These are phyloP conservation scores for Fusarium udum DNA, from an alignment of 2,329 filamentous ascomycete species.

Conservation along the genomic window DNA sequence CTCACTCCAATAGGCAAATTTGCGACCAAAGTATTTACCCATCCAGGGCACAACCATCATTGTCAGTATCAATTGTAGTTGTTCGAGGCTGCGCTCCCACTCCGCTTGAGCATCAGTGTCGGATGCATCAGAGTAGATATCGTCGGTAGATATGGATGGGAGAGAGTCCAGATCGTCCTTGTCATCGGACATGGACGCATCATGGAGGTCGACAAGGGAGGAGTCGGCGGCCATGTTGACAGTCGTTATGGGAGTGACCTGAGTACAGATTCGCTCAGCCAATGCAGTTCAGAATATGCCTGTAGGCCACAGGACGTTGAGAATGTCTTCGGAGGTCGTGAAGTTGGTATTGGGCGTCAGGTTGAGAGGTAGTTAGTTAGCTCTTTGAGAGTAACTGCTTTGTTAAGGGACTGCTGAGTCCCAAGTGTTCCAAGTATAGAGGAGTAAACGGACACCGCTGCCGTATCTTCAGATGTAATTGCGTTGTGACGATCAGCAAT, in stretches of 20 bases:
- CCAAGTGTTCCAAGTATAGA: neutral
- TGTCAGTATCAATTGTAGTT: conserved; percentile 89
- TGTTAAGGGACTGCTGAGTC: neutral
- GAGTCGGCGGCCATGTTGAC: conserved; percentile 54
- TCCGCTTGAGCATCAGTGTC: conserved; percentile 90
- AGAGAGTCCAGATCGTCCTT: conserved; percentile 70
- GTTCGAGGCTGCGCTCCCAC: conserved; percentile 94
- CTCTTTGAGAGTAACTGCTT: neutral
- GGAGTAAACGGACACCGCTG: neutral
- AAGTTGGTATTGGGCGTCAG: conserved; percentile 9
- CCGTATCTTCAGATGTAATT: neutral
- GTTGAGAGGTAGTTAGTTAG: neutral
- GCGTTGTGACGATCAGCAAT: neutral
- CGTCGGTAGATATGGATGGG: conserved; percentile 68
- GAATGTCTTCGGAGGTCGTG: neutral
- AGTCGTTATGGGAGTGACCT: neutral
- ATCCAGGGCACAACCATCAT: conserved; percentile 95
- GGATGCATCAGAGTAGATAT: conserved; percentile 62
- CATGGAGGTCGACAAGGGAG: conserved; percentile 62
- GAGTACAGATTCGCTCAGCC: neutral
- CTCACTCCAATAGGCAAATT: conserved; percentile 96
- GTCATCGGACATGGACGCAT: conserved; percentile 58
- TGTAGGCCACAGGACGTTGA: neutral
- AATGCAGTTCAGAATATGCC: neutral
- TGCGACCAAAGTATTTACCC: conserved; percentile 94